phyloP scores from a whole-genome alignment of 257 asterid species.

The Orobanche coerulescens region DNA sequence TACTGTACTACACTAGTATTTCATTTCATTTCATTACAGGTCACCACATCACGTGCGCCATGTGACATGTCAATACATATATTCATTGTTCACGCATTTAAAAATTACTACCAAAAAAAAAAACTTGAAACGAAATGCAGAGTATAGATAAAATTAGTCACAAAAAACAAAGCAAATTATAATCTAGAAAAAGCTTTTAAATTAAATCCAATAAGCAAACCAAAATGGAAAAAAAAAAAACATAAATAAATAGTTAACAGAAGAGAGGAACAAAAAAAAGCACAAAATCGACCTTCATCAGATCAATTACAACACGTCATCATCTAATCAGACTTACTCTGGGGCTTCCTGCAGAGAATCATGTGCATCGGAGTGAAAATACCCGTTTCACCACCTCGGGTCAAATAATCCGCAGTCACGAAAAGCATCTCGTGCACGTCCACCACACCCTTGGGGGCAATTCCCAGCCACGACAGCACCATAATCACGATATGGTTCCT shows the following conservation, averaged over 20 bases:
- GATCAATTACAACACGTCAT: background rate
- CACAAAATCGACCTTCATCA: conserved; percentile 22
- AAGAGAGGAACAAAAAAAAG: background rate
- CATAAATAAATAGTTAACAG: background rate
- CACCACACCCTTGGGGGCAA: conserved; percentile 69
- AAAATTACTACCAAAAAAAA: background rate
- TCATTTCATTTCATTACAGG: conserved; percentile 22
- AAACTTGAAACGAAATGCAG: too few relatives aligned
- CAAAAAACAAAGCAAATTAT: too few relatives aligned
- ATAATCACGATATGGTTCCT: conserved; percentile 66
- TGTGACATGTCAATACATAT: conserved; percentile 18
- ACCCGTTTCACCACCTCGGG: conserved; percentile 68
- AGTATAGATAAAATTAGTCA: too few relatives aligned
- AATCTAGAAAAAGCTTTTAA: conserved; percentile 22
- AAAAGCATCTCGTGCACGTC: conserved; percentile 84
- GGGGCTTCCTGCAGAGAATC: conserved; percentile 84
- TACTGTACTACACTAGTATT: too few relatives aligned
- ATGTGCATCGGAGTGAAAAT: conserved; percentile 79
- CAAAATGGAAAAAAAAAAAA: conserved; percentile 4
- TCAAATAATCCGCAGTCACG: conserved; percentile 66
- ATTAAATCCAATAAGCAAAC: conserved; percentile 27
- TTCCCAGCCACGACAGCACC: conserved; percentile 54
- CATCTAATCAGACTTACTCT: conserved; percentile 25
- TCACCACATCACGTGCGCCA: conserved; percentile 30
- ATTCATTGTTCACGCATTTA: background rate